A percentile compares a stretch with the other conserved stretches of the same genome.
phyloP scores from a whole-genome alignment of 1,284 basidiomycete genomes.

The Sanguinoderma infundibulare region DNA sequence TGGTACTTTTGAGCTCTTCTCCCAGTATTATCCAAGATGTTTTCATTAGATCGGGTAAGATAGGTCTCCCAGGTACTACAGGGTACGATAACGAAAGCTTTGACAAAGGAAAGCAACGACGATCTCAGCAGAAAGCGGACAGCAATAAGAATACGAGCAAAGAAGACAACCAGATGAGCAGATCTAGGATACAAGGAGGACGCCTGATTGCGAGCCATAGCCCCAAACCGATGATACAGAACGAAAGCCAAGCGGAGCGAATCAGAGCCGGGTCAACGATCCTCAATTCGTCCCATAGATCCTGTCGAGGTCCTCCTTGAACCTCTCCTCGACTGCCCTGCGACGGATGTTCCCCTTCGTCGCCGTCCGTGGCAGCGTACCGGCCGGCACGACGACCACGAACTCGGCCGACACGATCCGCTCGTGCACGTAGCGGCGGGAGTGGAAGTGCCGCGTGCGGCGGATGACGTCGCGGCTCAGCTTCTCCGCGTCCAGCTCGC shows the following conservation, averaged over 20 bases:
- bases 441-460: constrained; percentile 66
- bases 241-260: not conserved
- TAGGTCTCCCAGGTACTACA: no score
- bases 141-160: no score
- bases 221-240: no score
- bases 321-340: constrained; percentile 62
- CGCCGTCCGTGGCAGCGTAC: constrained; percentile 65
- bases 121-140: no score
- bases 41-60: no score
- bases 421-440: constrained; percentile 69
- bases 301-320: constrained; percentile 52
- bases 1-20: no score
- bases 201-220: no score
- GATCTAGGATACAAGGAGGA: no score
- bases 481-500: constrained; percentile 38
- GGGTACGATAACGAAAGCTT: no score
- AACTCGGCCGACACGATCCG: constrained; percentile 57
- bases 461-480: constrained; percentile 66
- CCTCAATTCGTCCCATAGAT: constrained; percentile 40
- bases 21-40: no score
- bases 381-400: constrained; percentile 61
- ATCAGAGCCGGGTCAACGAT: constrained; percentile 12
- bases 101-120: no score
- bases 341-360: constrained; percentile 76
- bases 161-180: no score